These are phyloP conservation scores for Quercus glauca DNA, from an alignment of 306 rosid species.

Conservation along the genomic window DNA sequence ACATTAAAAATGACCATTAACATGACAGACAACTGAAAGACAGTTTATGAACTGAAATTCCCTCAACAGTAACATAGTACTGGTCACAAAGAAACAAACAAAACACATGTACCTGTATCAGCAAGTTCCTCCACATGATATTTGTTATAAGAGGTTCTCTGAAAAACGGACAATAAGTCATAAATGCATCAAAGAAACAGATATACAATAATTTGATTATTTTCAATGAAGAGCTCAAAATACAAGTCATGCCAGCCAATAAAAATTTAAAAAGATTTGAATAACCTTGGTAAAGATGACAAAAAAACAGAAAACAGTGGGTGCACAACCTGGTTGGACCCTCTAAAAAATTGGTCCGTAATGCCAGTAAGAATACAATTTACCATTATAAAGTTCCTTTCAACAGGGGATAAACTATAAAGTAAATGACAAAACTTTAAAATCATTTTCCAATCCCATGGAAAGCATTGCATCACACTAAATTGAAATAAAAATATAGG, in stretches of 20 bases:
- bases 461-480: neutral
- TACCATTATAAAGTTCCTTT: neutral
- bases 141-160: slow-evolving; percentile 93
- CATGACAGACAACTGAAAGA: neutral
- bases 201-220: neutral
- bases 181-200: slow-evolving; percentile 16
- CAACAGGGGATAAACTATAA: neutral
- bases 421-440: neutral
- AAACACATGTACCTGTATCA: slow-evolving; percentile 62
- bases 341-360: neutral
- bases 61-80: neutral
- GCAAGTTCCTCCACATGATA: slow-evolving; percentile 93
- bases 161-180: slow-evolving; percentile 26
- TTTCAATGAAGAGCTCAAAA: neutral
- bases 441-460: neutral
- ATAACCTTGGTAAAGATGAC: neutral
- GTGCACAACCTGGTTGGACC: neutral
- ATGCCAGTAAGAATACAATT: neutral
- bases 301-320: neutral
- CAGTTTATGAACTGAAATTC: neutral
- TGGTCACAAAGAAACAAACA: slow-evolving; percentile 9
- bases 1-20: neutral
- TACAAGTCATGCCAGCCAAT: neutral
- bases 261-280: neutral
- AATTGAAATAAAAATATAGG: neutral